Evolutionary conservation across 2,329 filamentous ascomycete genomes (phyloP), one percentile per base, ranked within the genome.

Genomic region (Sarocladium kiliense): DNA sequence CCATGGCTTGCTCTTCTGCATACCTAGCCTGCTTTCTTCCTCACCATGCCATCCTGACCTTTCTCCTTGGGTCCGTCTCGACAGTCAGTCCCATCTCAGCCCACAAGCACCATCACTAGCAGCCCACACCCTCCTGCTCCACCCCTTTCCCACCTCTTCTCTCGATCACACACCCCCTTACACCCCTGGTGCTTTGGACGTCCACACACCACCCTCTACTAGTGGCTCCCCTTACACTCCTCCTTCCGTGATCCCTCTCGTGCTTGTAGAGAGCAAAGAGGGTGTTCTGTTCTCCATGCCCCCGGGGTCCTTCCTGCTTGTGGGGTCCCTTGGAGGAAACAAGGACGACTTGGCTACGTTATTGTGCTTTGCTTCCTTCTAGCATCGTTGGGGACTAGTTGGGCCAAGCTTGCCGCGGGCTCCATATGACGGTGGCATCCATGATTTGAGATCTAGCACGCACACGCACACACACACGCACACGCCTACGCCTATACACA

Each of bases 361-460:
- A 26, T n/a, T n/a, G n/a, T n/a, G 7, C 21, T 26, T 21, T 21
- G 41, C 41, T 14, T 45, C 18, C 21, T 45, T 45, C 18, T 21
- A 4, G n/a, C n/a, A n/a, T n/a, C n/a, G n/a, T 18, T 25, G 5
- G 41, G 9, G 41, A 45, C 41, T 25, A 45, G 41, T 19, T 5
- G 23, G 41, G 44, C 44, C 44, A 49, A 32, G 44, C 44, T 49
- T 49, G 26, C 44, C 44, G 23, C 26, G 23, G 44, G 44, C 44
- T 49, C 44, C 44, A 49, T 30, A 49, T 49, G 44, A 49, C 44
- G 44, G 44, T 49, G 44, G 30, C 44, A 49, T 49, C 23, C 44
- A 16, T 11, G 4, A 32, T 3, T 16, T 19, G 25, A 49, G 44
- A 49, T 49, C 44, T 49, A 30, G 16, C 21, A 21, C 21, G 9